Conservation (phyloP, 2,329 filamentous ascomycete genomes). For the Cladosporium sp. region DNA sequence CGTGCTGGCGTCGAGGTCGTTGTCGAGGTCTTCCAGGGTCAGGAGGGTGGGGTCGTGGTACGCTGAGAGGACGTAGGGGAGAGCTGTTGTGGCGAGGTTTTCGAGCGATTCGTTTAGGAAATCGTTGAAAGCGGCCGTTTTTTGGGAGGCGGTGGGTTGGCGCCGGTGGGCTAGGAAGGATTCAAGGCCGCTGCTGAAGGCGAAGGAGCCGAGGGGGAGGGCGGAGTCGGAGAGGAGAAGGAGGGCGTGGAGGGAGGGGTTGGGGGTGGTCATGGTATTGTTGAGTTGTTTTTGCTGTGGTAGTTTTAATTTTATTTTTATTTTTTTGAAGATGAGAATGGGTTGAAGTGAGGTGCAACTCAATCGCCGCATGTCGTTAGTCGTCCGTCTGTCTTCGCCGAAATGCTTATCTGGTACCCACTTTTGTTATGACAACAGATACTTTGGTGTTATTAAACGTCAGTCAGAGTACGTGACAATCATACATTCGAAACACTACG, state of each 20-base stretch:
- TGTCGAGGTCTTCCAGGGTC: conserved; percentile 64
- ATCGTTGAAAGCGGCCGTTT: conserved; percentile 47
- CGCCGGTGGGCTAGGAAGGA: conserved; percentile 68
- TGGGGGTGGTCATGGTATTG: no score
- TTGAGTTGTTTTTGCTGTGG: no score
- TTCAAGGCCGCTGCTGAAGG: conserved; percentile 78
- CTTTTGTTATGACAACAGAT: no score
- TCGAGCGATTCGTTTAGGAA: conserved; percentile 70
- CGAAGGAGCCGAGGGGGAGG: conserved; percentile 79
- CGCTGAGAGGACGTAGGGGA: conserved; percentile 70
- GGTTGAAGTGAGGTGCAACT: no score
- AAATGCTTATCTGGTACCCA: no score
- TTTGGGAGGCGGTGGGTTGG: conserved; percentile 29
- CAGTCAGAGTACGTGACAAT: no score
- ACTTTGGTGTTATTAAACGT: no score
- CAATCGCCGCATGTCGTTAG: no score
- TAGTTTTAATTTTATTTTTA: no score
- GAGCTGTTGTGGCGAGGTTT: conserved; percentile 65
- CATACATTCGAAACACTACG: no score
- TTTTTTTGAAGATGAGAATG: no score
- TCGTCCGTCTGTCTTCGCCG: no score
- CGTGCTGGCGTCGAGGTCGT: conserved; percentile 70
- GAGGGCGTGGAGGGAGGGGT: conserved; percentile 60
- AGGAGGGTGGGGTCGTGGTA: conserved; percentile 45
- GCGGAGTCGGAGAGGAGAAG: conserved; percentile 77